A percentile compares a stretch with the other conserved stretches of the same genome.
Conservation (phyloP, 371 early-diverging fungal species). For the Rhizopus delemar region DNA sequence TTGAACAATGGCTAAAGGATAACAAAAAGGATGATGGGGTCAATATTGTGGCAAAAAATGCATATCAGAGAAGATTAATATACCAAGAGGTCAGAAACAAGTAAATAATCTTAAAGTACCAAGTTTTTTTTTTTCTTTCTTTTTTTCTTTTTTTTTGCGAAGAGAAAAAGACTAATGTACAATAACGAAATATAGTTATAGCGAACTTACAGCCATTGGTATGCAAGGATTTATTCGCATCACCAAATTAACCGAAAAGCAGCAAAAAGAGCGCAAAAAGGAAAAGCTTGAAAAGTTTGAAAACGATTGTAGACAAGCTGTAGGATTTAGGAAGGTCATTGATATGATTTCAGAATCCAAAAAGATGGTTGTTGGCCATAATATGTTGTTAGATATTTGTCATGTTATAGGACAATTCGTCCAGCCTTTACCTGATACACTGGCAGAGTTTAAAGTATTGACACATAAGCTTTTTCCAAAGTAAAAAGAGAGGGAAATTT, state of each 20-base stretch:
- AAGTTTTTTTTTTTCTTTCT: too few species aligned
- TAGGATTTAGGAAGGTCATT: constrained; percentile 80
- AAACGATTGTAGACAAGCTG: constrained; percentile 61
- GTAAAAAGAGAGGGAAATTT: constrained; percentile 24
- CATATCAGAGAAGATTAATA: constrained; percentile 64
- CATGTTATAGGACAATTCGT: constrained; percentile 76
- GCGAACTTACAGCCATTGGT: constrained; percentile 49
- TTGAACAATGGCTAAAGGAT: constrained; percentile 50
- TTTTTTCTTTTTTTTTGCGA: neutral
- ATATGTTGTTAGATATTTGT: constrained; percentile 79
- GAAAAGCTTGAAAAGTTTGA: constrained; percentile 36
- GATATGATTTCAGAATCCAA: constrained; percentile 67
- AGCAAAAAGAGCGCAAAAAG: constrained; percentile 31
- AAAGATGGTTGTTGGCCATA: constrained; percentile 84
- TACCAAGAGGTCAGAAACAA: constrained; percentile 70
- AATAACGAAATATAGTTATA: constrained; percentile 26
- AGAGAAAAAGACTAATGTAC: neutral
- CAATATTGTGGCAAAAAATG: constrained; percentile 53
- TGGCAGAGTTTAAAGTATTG: constrained; percentile 62
- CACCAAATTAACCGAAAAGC: constrained; percentile 41
- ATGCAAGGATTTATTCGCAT: constrained; percentile 46
- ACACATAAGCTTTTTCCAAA: constrained; percentile 58
- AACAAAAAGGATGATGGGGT: constrained; percentile 40
- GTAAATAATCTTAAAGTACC: constrained; percentile 23
- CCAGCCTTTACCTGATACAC: constrained; percentile 63